Evolutionary conservation across 257 asterid species (phyloP).

Genomic region (Plantago major): DNA sequence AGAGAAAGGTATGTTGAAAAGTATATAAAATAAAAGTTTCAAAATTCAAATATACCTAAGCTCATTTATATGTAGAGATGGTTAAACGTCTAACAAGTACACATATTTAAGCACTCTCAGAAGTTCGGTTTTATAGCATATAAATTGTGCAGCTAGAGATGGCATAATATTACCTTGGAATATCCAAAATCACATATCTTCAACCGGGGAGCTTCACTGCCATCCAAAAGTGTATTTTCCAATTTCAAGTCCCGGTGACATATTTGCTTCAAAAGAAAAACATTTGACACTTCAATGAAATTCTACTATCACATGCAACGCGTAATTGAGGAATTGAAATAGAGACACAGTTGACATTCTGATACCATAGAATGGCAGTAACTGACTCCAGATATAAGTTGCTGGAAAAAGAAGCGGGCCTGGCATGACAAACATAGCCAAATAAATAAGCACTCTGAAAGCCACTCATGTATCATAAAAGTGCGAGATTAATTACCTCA

Average conservation of each 20-base stretch:
- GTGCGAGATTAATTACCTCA: slow-evolving; percentile 46
- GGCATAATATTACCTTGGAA: slow-evolving; percentile 71
- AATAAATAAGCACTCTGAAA: slow-evolving; percentile 1
- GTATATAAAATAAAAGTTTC: not conserved
- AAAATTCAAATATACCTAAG: not conserved
- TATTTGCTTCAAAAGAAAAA: slow-evolving; percentile 53
- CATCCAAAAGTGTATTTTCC: slow-evolving; percentile 85
- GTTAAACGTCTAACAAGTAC: not conserved
- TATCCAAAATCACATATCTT: slow-evolving; percentile 94
- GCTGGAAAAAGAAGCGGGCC: slow-evolving; percentile 95
- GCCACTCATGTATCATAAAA: not conserved
- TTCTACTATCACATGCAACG: too few relatives aligned
- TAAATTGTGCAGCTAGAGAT: too few relatives aligned
- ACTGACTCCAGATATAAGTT: slow-evolving; percentile 93
- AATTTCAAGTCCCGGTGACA: slow-evolving; percentile 90
- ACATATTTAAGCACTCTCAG: not conserved
- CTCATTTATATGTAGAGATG: slow-evolving; percentile 5
- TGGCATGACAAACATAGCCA: slow-evolving; percentile 22
- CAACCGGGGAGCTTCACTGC: slow-evolving; percentile 86
- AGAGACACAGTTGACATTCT: too few relatives aligned
- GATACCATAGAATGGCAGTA: slow-evolving; percentile 84
- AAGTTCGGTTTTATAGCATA: not conserved
- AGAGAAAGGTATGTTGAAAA: slow-evolving; percentile 3
- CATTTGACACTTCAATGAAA: too few relatives aligned
- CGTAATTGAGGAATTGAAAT: too few relatives aligned